These are phyloP conservation scores for Diplodia corticola DNA, from an alignment of 2,329 filamentous ascomycete species.

Conservation along the genomic window DNA sequence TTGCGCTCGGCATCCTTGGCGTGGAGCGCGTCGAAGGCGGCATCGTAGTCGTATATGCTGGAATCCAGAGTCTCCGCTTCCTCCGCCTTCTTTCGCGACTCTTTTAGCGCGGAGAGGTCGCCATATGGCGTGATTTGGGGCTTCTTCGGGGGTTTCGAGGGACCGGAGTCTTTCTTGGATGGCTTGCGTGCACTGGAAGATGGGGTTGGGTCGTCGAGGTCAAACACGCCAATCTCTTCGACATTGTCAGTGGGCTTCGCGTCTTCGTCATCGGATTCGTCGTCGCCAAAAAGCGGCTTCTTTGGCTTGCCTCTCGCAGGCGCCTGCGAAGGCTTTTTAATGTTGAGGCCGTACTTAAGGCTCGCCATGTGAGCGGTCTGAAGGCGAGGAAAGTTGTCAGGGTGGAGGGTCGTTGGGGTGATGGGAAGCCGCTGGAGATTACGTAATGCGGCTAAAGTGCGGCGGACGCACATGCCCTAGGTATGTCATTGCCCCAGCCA, in stretches of 20 bases:
- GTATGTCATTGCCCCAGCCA: constrained; percentile 16
- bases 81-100: constrained; percentile 63
- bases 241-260: constrained; percentile 38
- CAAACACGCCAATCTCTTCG: constrained; percentile 59
- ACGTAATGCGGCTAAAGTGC: constrained; percentile 7
- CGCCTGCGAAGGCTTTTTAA: constrained; percentile 55
- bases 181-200: constrained; percentile 32
- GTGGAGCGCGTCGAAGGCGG: constrained; percentile 75
- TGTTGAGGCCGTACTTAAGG: constrained; percentile 60
- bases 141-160: constrained; percentile 42
- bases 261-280: constrained; percentile 57
- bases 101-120: constrained; percentile 66
- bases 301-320: constrained; percentile 31
- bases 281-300: constrained; percentile 51
- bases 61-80: constrained; percentile 68
- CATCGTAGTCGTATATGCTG: constrained; percentile 83
- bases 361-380: constrained; percentile 31
- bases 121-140: constrained; percentile 46
- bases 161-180: constrained; percentile 28
- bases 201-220: constrained; percentile 44
- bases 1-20: constrained; percentile 56
- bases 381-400: background rate
- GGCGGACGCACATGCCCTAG: background rate
- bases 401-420: background rate
- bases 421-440: background rate